A percentile compares a stretch with the other conserved stretches of the same genome.
Evolutionary conservation across 345 rosid genomes (phyloP).

Genomic region (Heritiera fomes): DNA sequence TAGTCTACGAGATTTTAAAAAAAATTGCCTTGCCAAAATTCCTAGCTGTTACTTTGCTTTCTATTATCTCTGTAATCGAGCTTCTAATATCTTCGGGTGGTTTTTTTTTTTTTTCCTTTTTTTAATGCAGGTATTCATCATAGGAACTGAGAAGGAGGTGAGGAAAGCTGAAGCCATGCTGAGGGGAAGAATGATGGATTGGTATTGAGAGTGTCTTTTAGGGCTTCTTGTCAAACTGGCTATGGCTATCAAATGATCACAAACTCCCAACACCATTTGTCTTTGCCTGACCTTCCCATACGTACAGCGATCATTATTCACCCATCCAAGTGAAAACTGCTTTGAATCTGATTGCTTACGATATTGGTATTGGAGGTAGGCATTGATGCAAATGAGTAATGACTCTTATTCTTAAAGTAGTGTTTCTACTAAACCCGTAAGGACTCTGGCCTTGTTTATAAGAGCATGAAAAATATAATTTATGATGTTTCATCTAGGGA

Average conservation of each 20-base stretch:
- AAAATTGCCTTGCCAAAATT: no score
- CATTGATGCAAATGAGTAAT: not conserved
- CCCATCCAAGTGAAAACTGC: not conserved
- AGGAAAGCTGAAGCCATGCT: conserved; percentile 92
- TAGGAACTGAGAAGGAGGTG: conserved; percentile 83
- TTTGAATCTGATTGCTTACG: not conserved
- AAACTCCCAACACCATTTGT: not conserved
- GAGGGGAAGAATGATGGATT: conserved; percentile 83
- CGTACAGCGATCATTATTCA: not conserved
- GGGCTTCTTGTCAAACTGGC: conserved; percentile 5
- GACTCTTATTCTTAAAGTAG: not conserved
- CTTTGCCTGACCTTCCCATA: conserved; percentile 9
- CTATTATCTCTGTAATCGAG: not conserved
- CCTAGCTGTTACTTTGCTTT: not conserved
- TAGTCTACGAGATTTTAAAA: no score
- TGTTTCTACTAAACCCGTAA: not conserved
- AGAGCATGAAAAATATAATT: no score
- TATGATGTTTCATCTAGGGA: no score
- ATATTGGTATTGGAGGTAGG: not conserved
- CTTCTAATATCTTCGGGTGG: no score
- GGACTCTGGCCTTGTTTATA: no score
- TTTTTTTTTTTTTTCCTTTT: no score
- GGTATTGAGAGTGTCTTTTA: not conserved
- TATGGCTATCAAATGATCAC: not conserved
- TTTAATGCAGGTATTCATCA: conserved; percentile 63